A percentile compares a stretch with the other conserved stretches of the same genome.
These are phyloP conservation scores for Helichrysum umbraculigerum DNA, from an alignment of 129 eudicot species.

Conservation along the genomic window DNA sequence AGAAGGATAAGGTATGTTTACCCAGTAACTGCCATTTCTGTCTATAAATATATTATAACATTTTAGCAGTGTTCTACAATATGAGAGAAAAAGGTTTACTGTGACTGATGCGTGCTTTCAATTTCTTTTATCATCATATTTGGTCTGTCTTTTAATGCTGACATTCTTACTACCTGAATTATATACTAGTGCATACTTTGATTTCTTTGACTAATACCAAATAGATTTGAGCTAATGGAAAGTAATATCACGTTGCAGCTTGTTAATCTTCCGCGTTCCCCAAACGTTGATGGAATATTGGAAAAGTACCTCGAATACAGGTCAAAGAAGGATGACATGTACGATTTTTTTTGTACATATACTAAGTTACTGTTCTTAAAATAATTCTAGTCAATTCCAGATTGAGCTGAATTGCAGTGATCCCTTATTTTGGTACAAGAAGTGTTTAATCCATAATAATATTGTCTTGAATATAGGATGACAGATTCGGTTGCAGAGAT, in stretches of 20 bases:
- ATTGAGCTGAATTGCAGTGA: conserved; percentile 1
- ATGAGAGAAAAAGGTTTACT: background rate
- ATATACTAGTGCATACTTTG: background rate
- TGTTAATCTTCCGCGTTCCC: conserved; percentile 75
- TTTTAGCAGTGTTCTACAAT: background rate
- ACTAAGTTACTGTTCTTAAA: background rate
- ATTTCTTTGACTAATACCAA: background rate
- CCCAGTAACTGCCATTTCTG: conserved; percentile 2
- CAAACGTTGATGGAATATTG: conserved; percentile 61
- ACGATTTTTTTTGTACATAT: conserved; percentile 25
- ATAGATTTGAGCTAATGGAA: conserved; percentile 5
- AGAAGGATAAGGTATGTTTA: conserved; percentile 66
- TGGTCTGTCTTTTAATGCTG: background rate
- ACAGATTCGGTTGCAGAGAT: conserved; percentile 69
- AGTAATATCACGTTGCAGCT: conserved; percentile 45
- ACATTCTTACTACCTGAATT: background rate
- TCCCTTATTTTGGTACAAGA: conserved; percentile 5
- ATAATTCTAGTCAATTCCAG: conserved; percentile 3
- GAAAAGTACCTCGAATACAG: conserved; percentile 51
- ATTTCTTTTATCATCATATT: background rate
- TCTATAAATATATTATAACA: background rate
- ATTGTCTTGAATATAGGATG: conserved; percentile 45
- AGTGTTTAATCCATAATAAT: conserved; percentile 3
- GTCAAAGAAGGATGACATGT: conserved; percentile 56
- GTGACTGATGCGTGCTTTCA: conserved; percentile 10